Base-by-base conservation (phyloP, 139 green algal genomes). In the Chlamydomonas applanata region DNA sequence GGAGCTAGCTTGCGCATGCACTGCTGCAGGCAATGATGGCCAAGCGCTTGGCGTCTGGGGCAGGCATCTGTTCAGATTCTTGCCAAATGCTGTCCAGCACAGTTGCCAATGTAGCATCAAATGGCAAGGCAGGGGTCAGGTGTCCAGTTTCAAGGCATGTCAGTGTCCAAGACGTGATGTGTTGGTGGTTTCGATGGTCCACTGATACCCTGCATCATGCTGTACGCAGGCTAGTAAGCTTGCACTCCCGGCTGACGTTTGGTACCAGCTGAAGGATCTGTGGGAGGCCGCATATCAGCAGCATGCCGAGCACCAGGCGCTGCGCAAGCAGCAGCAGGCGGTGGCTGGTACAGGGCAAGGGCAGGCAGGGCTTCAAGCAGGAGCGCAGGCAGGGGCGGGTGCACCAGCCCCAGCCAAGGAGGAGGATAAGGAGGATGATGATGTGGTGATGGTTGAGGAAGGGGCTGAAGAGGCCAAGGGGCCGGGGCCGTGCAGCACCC, bases 211-310 rank as follows among this genome's bases (percentile, higher is more conserved):
- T n/a, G n/a, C n/a, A n/a, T 24, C 46, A 56, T 56, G 14, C 14
- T 62, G 54, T 11, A 27, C n/a, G 20, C 59, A 66, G 59, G 59
- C 59, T 25, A 80, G 72, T 29, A 79, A 86, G 22, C 36, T 79
- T 2, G 78, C 73, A 1, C 63, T 93, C 2, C 79, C 86, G 0
- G n/a, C 24, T 2, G 65, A 81, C 35, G 77, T 88, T 25, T 94
- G 79, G 76, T 2, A 4, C 25, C 81, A 80, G 35, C 68, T 91
- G 49, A 72, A 78, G 33, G 52, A 81, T 40, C 60, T 78, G 57
- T 89, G 85, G 86, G 45, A 72, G 32, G 68, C 22, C 30, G 19
- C 36, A 19, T 7, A 59, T 1, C 34, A 53, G 14, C 29, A 67
- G 24, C 34, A 71, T 32, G 73, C 56, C 3, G 16, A 67, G 29